Evolutionary conservation across 2,329 filamentous ascomycete species (phyloP), one percentile per base, ranked within the genome.

Genomic region (Rhynchosporium agropyri): DNA sequence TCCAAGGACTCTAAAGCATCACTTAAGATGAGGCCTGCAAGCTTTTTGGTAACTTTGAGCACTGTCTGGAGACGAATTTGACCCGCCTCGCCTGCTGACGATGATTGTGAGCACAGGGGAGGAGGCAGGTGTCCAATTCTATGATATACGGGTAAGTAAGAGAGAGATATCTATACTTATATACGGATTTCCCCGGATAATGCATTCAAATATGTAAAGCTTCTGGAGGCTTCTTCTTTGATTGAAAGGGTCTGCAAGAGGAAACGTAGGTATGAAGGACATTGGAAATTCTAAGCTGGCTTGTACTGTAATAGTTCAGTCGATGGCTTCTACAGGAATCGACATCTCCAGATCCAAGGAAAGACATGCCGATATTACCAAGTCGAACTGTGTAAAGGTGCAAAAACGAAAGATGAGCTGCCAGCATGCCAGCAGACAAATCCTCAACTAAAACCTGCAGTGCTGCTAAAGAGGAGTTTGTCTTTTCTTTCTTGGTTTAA

Each of bases 171-270:
- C 28, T 12, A 49, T 29, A 49, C 12, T 49, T 49, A 1, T 4
- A 49, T 49, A 20, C 46, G 46, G n/a, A 49, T 49, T 29, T 49
- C 46, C 8, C 46, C 4, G 46, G 15, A n/a, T 10, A 49, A 20
- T 26, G 13, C n/a, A 28, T 12, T n/a, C 7, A 49, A n/a, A 43
- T 12, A n/a, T n/a, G 46, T 20, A 26, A 49, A 29, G 8, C 5
- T 8, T 49, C n/a, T 49, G 15, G 46, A 49, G 46, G 46, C n/a
- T 49, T 49, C 46, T 49, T 26, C 46, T 6, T 43, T 49, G 20
- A 20, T 29, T 13, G 28, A 29, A 26, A 26, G 4, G 4, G n/a
- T 49, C 20, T 49, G n/a, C 8, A 7, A 10, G 46, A 26, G n/a
- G 20, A 28, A 49, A 49, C 20, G 12, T 6, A 49, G 12, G 40